phyloP scores from a whole-genome alignment of 2,329 filamentous ascomycete species.

The Aspergillus clavatus region DNA sequence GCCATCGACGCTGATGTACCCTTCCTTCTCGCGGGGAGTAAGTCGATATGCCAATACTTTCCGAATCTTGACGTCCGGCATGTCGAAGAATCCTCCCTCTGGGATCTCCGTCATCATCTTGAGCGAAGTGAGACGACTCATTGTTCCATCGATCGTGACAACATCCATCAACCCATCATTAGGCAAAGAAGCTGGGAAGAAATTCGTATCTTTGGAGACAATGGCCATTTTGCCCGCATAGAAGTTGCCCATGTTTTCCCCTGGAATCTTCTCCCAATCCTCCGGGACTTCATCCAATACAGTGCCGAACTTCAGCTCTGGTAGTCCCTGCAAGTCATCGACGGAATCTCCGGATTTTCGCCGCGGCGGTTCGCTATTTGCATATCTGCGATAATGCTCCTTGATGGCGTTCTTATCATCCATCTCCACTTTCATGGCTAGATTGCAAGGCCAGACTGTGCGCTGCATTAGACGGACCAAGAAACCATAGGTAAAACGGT shows the following conservation, averaged over 20 bases:
- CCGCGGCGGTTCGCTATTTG: constrained; percentile 28
- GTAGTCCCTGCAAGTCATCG: constrained; percentile 55
- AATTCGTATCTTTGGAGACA: constrained; percentile 81
- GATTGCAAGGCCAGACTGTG: constrained; percentile 80
- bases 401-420: constrained; percentile 70
- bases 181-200: constrained; percentile 74
- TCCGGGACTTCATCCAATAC: constrained; percentile 69
- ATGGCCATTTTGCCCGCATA: constrained; percentile 94
- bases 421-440: constrained; percentile 78
- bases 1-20: constrained; percentile 92
- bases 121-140: constrained; percentile 62
- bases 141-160: constrained; percentile 71
- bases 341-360: constrained; percentile 29
- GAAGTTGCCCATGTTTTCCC: constrained; percentile 81
- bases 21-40: constrained; percentile 65
- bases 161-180: constrained; percentile 84
- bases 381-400: constrained; percentile 60
- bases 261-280: constrained; percentile 69
- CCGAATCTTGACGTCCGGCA: constrained; percentile 69
- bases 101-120: constrained; percentile 68
- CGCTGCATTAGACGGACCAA: constrained; percentile 70
- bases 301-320: constrained; percentile 72
- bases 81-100: constrained; percentile 71
- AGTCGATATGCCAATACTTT: constrained; percentile 88
- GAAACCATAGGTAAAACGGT: constrained; percentile 81